These are phyloP conservation scores for Cladosporium sp. DNA, from an alignment of 2,329 filamentous ascomycete genomes.

Conservation along the genomic window DNA sequence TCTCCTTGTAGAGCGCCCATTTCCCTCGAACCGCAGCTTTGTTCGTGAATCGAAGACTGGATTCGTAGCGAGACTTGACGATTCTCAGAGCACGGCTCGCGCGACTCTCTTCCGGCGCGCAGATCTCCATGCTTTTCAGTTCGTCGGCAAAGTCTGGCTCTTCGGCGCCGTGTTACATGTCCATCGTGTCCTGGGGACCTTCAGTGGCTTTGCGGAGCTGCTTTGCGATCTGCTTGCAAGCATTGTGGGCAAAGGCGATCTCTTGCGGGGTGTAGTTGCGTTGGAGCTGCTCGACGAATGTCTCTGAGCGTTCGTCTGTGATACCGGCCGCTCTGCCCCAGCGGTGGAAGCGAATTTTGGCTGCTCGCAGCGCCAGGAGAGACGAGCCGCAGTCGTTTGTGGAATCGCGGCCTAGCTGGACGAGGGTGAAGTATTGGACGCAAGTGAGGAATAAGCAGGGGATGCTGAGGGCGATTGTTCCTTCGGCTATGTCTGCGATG, in stretches of 20 bases:
- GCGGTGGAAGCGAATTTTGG: background rate
- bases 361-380: background rate
- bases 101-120: background rate
- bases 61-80: background rate
- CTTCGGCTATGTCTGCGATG: background rate
- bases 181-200: background rate
- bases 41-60: background rate
- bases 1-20: slow-evolving; percentile 8
- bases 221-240: background rate
- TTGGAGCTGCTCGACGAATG: background rate
- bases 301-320: background rate
- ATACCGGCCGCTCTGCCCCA: slow-evolving; percentile 6
- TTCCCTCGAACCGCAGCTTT: background rate
- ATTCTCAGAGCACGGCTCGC: background rate
- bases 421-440: slow-evolving; percentile 7
- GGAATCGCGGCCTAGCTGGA: slow-evolving; percentile 13
- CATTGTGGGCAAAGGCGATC: background rate
- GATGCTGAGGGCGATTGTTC: background rate
- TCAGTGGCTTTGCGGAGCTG: background rate
- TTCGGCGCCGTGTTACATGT: too few species aligned
- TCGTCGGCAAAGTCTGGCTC: too few species aligned
- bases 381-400: background rate
- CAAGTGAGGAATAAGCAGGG: slow-evolving; percentile 17
- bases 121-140: background rate
- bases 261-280: background rate